These are phyloP conservation scores for Coffea canephora DNA, from an alignment of 257 asterid species.

Conservation along the genomic window DNA sequence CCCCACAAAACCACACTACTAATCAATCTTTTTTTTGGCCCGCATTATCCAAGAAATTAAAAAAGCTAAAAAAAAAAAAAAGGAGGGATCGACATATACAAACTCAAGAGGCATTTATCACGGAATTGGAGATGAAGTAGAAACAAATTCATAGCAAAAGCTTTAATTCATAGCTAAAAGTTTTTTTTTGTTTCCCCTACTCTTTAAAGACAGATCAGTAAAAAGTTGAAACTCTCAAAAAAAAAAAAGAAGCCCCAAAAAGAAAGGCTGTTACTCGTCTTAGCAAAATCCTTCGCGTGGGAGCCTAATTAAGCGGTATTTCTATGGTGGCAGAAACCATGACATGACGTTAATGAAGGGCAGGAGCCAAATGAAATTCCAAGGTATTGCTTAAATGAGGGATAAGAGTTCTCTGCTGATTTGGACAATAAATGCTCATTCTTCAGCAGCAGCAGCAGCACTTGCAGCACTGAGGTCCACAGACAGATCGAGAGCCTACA, in stretches of 20 bases:
- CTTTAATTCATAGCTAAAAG: too few relatives aligned
- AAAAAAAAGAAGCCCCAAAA: too few relatives aligned
- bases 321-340: neutral
- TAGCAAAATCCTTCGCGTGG: neutral
- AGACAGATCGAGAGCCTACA: slow-evolving; percentile 76
- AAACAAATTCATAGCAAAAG: neutral
- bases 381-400: too few relatives aligned
- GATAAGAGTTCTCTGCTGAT: neutral
- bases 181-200: too few relatives aligned
- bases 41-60: too few relatives aligned
- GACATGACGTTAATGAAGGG: neutral
- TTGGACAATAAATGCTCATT: slow-evolving; percentile 3
- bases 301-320: neutral
- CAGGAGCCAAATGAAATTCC: neutral
- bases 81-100: neutral
- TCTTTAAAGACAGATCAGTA: neutral
- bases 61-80: too few relatives aligned
- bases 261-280: neutral
- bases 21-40: too few relatives aligned
- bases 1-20: too few relatives aligned
- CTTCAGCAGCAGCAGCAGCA: slow-evolving; percentile 65
- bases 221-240: neutral
- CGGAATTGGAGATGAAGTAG: neutral
- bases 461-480: slow-evolving; percentile 96
- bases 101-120: neutral